Base-by-base conservation (phyloP, 2,329 filamentous ascomycete species). In the Atkinsonella hypoxylon region DNA sequence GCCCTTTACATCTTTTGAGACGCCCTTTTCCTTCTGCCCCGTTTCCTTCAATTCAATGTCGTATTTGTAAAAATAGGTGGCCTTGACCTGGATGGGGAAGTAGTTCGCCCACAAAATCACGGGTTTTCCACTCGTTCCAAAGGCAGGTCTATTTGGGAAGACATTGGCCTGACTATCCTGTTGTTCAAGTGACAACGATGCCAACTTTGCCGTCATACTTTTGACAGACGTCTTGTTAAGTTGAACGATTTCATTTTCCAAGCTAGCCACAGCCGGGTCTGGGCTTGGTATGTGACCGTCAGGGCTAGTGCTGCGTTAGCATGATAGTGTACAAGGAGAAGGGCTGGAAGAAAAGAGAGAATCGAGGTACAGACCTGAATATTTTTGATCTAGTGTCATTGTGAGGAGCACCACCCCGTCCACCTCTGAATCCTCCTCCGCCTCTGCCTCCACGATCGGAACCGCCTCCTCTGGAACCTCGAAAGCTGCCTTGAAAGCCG, bases 61-160 rank as follows among this genome's bases (percentile, higher is more conserved):
- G 58, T 80, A 80, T 51, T 69, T 73, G 58, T 67, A 72, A 4
- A 78, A 52, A 0, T 56, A 52, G 1, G 64, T 57, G 0, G 63
- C 57, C 40, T 67, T 66, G 8, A 74, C 55, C 7, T 65, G 58
- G 45, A 81, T 51, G 1, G 63, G 63, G 56, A 77, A 79, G 56
- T 76, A 80, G 59, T 81, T 81, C 4, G 76, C 66, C 74, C 75
- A 79, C 0, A 81, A 63, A 1, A 64, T 57, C 2, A 77, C 69
- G 0, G 59, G 43, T 1, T 45, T 61, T 4, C 77, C 78, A 5
- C 55, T 56, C 3, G 59, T 67, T 18, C 76, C 76, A 54, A 72
- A 80, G 1, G 69, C 70, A 18, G 78, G 78, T 2, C 77, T 70
- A 8, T 59, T 51, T 2, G 77, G 74, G 45, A 79, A 67, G 17